Percentiles rank a stretch among this genome's conserved stretches.
phyloP scores from a whole-genome alignment of 805 yeast genomes.

The Scheffersomyces spartinae region DNA sequence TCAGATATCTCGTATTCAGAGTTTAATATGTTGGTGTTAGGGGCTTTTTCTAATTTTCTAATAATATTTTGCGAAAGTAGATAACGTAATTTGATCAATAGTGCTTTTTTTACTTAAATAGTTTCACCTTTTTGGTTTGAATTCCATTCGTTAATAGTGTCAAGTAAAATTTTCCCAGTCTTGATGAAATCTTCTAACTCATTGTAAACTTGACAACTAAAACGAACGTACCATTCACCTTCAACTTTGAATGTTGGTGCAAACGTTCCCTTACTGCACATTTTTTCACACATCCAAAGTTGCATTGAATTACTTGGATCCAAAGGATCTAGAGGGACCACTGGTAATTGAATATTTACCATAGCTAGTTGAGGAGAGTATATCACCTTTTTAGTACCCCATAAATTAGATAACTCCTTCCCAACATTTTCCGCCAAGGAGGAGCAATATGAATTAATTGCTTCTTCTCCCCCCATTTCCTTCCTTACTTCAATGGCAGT shows the following conservation, averaged over 20 bases:
- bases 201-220: conserved; percentile 51
- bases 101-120: no score
- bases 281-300: conserved; percentile 2
- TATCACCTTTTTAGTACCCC: conserved; percentile 18
- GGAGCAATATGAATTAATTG: conserved; percentile 36
- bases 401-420: conserved; percentile 20
- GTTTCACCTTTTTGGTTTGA: no score
- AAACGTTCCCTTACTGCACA: conserved; percentile 10
- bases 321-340: conserved; percentile 2
- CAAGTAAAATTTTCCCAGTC: no score
- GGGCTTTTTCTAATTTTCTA: no score
- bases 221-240: conserved; percentile 32
- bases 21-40: no score
- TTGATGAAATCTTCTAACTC: conserved; percentile 41
- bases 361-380: conserved; percentile 14
- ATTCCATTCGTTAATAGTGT: no score
- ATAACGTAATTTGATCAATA: no score
- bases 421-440: conserved; percentile 35
- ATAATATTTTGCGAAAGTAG: no score
- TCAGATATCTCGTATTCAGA: no score
- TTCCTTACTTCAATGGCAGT: conserved; percentile 44
- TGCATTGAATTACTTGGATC: no score
- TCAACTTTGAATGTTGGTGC: conserved; percentile 15
- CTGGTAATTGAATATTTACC: conserved; percentile 15
- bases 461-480: conserved; percentile 45